Percentiles rank a stretch among this genome's conserved stretches.
These are phyloP conservation scores for Trichophyton mentagrophytes DNA, from an alignment of 2,329 filamentous ascomycete species.

Conservation along the genomic window DNA sequence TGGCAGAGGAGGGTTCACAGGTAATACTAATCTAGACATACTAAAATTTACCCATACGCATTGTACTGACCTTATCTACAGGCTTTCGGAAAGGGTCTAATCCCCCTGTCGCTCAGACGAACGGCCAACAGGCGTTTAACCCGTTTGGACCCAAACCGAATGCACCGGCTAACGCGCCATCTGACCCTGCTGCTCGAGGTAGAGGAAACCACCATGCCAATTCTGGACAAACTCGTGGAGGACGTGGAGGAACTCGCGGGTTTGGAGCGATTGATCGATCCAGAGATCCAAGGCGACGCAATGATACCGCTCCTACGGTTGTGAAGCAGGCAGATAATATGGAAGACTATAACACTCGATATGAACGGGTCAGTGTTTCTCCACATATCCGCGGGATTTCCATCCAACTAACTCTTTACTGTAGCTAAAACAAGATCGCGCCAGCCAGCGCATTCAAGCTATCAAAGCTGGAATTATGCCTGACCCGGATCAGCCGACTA, in stretches of 20 bases:
- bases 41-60: not conserved
- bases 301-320: not conserved
- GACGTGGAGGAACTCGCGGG: not conserved
- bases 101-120: not conserved
- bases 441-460: conserved; percentile 38
- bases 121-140: not conserved
- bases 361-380: conserved; percentile 12
- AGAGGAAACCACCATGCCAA: not conserved
- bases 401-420: not conserved
- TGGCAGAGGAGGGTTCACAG: not conserved
- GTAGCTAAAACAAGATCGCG: conserved; percentile 39
- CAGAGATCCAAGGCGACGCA: conserved; percentile 13
- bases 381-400: not conserved
- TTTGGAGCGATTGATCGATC: conserved; percentile 10
- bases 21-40: not conserved
- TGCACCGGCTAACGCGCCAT: not conserved
- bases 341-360: conserved; percentile 12
- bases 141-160: not conserved
- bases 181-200: not conserved
- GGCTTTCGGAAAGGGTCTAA: not conserved
- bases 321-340: not conserved
- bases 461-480: conserved; percentile 43
- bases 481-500: conserved; percentile 49
- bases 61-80: not conserved
- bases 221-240: not conserved